These are phyloP conservation scores for Hirsutella thompsonii DNA, from an alignment of 2,329 filamentous ascomycete species.

Conservation along the genomic window DNA sequence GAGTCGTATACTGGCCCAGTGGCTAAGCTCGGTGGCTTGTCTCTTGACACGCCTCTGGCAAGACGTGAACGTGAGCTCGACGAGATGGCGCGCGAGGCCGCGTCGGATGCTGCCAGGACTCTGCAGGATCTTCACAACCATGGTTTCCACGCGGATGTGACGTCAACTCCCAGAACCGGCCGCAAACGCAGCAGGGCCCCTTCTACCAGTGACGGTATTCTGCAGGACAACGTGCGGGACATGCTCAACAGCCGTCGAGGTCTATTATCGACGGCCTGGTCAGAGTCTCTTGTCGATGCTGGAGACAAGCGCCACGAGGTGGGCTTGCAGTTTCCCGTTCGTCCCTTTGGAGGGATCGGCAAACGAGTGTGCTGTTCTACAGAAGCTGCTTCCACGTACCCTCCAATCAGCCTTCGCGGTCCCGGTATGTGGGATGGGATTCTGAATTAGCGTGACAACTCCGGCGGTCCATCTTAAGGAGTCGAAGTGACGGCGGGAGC, in stretches of 20 bases:
- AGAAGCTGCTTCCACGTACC: slow-evolving; percentile 39
- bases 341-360: slow-evolving; percentile 33
- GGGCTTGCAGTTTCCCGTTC: slow-evolving; percentile 23
- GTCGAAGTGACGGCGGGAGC: too few species aligned
- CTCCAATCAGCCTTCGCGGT: slow-evolving; percentile 36
- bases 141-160: slow-evolving; percentile 23
- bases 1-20: slow-evolving; percentile 42
- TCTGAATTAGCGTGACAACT: slow-evolving; percentile 29
- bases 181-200: slow-evolving; percentile 47
- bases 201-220: slow-evolving; percentile 42
- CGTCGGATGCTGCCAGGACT: slow-evolving; percentile 41
- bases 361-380: slow-evolving; percentile 57
- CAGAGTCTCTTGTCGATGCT: slow-evolving; percentile 25
- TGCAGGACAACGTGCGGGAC: slow-evolving; percentile 56
- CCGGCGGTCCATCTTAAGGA: too few species aligned
- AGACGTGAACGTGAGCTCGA: slow-evolving; percentile 34
- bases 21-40: slow-evolving; percentile 36
- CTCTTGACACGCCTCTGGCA: slow-evolving; percentile 32
- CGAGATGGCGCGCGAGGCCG: slow-evolving; percentile 25
- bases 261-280: slow-evolving; percentile 17
- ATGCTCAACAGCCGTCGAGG: slow-evolving; percentile 32
- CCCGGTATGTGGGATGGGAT: slow-evolving; percentile 58
- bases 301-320: slow-evolving; percentile 11
- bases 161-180: slow-evolving; percentile 22
- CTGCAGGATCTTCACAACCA: slow-evolving; percentile 49